Percentiles rank a stretch among this genome's conserved stretches.
Evolutionary conservation across 176 grass and related monocot genomes (phyloP).

Genomic region (Phyllostachys edulis): DNA sequence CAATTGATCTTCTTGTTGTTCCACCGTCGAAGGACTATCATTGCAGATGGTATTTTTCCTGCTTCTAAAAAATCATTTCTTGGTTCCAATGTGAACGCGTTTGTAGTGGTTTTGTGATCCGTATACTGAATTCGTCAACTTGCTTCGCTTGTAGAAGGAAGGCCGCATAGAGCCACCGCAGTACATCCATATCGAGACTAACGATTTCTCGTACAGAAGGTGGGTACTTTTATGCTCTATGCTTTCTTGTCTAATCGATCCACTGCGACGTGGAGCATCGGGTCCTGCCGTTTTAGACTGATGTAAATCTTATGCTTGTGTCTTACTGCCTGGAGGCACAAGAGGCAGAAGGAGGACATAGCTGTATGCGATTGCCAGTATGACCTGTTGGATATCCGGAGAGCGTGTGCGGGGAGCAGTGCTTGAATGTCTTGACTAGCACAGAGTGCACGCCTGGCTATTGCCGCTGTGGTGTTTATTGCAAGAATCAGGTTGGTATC

Average conservation of each 20-base stretch:
- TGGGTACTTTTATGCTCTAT: constrained; percentile 23
- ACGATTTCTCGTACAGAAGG: constrained; percentile 81
- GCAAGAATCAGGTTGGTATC: constrained; percentile 82
- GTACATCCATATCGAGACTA: constrained; percentile 81
- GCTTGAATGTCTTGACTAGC: constrained; percentile 88
- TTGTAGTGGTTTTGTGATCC: background rate
- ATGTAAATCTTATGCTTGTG: background rate
- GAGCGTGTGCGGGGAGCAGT: constrained; percentile 77
- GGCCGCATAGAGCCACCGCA: constrained; percentile 33
- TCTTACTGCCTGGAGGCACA: constrained; percentile 59
- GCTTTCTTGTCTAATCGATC: background rate
- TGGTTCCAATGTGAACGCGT: background rate
- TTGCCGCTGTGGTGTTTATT: constrained; percentile 74
- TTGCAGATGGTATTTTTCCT: constrained; percentile 29
- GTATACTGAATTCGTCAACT: background rate
- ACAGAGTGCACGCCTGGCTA: constrained; percentile 95
- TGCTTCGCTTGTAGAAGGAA: constrained; percentile 42
- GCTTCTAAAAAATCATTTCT: background rate
- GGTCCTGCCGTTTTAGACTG: background rate
- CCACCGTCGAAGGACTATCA: background rate
- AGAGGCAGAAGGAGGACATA: constrained; percentile 89
- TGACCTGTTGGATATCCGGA: constrained; percentile 54
- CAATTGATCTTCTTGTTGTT: background rate
- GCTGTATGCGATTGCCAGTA: constrained; percentile 86
- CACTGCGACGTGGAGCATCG: background rate